Conservation (phyloP, 2,329 filamentous ascomycete species). For the Monosporascus sp. region DNA sequence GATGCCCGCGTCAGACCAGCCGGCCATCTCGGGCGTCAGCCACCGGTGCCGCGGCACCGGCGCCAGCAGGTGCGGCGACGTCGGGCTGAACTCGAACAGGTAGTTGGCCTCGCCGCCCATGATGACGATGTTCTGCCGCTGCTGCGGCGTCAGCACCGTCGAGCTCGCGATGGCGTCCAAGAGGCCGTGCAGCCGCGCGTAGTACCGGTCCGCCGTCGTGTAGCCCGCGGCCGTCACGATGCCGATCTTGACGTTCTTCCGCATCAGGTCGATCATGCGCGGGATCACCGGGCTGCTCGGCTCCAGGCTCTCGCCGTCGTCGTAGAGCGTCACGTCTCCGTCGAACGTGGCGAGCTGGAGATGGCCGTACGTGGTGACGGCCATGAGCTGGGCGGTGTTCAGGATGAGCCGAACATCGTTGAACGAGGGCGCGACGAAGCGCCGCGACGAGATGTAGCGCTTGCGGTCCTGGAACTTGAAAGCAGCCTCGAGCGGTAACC, state of each 20-base stretch:
- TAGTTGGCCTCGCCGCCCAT: conserved; percentile 97
- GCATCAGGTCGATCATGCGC: conserved; percentile 63
- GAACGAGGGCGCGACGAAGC: conserved; percentile 94
- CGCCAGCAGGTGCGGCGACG: conserved; percentile 60
- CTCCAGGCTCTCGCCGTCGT: conserved; percentile 76
- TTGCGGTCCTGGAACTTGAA: conserved; percentile 86
- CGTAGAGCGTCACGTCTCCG: conserved; percentile 94
- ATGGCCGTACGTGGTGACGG: conserved; percentile 66
- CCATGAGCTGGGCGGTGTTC: conserved; percentile 93
- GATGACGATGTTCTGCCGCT: conserved; percentile 77
- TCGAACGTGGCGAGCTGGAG: conserved; percentile 92
- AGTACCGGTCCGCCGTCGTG: conserved; percentile 80
- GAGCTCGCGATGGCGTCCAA: conserved; percentile 68
- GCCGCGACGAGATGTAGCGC: conserved; percentile 80
- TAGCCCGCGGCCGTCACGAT: conserved; percentile 98
- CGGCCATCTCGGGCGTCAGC: conserved; percentile 72
- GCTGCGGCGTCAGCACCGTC: conserved; percentile 51
- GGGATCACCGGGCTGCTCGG: conserved; percentile 72
- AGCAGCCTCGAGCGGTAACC: conserved; percentile 77
- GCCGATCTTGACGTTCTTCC: conserved; percentile 74
- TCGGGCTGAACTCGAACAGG: conserved; percentile 71
- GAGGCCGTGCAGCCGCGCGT: conserved; percentile 78
- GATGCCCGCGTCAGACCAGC: conserved; percentile 75
- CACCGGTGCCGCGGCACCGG: conserved; percentile 62
- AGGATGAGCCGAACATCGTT: conserved; percentile 91